Conservation (phyloP, 1,284 basidiomycete genomes). For the Bjerkandera adusta region DNA sequence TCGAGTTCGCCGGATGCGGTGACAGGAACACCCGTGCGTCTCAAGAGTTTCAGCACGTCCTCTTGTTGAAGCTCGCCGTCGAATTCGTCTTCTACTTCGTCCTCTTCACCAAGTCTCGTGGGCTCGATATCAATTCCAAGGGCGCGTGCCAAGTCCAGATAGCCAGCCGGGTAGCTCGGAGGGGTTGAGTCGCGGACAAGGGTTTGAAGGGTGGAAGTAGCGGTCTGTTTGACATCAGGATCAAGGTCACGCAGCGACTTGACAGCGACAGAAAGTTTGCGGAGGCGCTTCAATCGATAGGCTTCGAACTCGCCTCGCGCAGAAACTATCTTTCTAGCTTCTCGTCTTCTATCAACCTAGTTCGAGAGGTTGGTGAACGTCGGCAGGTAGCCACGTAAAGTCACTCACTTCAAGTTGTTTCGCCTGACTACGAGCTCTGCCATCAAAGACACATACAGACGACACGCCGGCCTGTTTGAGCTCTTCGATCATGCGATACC, state of each 20-base stretch:
- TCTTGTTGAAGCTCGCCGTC: background rate
- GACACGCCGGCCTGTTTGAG: slow-evolving; percentile 52
- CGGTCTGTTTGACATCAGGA: slow-evolving; percentile 30
- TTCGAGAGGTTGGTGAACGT: slow-evolving; percentile 7
- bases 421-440: slow-evolving; percentile 60
- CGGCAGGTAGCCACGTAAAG: background rate
- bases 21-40: slow-evolving; percentile 6
- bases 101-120: background rate
- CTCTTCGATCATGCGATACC: slow-evolving; percentile 69
- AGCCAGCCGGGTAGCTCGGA: background rate
- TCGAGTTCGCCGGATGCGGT: slow-evolving; percentile 7
- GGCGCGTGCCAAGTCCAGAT: too few relatives aligned
- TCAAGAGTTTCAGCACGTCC: background rate
- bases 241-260: slow-evolving; percentile 35
- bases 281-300: slow-evolving; percentile 46
- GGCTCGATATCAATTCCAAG: too few relatives aligned
- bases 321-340: slow-evolving; percentile 40
- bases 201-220: slow-evolving; percentile 17
- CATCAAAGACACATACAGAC: slow-evolving; percentile 78
- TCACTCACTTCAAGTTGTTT: slow-evolving; percentile 68
- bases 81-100: background rate
- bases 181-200: background rate
- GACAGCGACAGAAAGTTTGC: slow-evolving; percentile 41
- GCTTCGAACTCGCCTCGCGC: slow-evolving; percentile 55
- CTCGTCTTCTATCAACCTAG: slow-evolving; percentile 51